These are phyloP conservation scores for Quercus ilex DNA, from an alignment of 306 rosid species.

Conservation along the genomic window DNA sequence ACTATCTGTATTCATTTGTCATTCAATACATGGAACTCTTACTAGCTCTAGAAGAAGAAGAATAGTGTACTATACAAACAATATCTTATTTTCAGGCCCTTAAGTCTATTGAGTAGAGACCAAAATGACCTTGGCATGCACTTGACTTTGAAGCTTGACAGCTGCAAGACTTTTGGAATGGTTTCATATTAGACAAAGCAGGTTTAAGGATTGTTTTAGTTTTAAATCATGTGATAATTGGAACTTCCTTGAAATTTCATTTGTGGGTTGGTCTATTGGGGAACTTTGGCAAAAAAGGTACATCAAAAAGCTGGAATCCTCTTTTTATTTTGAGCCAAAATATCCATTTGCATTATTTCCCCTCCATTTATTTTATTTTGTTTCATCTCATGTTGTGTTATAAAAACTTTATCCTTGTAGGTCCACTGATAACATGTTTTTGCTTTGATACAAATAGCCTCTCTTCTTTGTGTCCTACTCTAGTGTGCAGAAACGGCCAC, in stretches of 20 bases:
- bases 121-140: slow-evolving; percentile 1
- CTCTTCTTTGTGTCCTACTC: neutral
- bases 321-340: neutral
- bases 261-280: neutral
- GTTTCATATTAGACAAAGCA: slow-evolving; percentile 15
- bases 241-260: slow-evolving; percentile 19
- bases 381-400: no score
- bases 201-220: neutral
- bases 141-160: slow-evolving; percentile 40
- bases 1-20: neutral
- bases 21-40: neutral
- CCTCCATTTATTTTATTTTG: neutral
- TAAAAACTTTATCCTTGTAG: no score
- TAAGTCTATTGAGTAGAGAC: neutral
- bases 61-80: neutral
- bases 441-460: neutral
- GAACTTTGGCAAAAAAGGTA: neutral
- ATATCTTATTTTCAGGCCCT: neutral
- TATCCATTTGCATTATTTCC: neutral
- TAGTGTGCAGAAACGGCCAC: neutral
- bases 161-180: neutral
- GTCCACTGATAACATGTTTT: no score
- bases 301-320: no score
- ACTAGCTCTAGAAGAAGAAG: neutral
- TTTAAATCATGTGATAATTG: neutral